A percentile compares a stretch with the other conserved stretches of the same genome.
These are phyloP conservation scores for Pulveroboletus sp. DNA, from an alignment of 768 basidiomycete genomes.

Conservation along the genomic window DNA sequence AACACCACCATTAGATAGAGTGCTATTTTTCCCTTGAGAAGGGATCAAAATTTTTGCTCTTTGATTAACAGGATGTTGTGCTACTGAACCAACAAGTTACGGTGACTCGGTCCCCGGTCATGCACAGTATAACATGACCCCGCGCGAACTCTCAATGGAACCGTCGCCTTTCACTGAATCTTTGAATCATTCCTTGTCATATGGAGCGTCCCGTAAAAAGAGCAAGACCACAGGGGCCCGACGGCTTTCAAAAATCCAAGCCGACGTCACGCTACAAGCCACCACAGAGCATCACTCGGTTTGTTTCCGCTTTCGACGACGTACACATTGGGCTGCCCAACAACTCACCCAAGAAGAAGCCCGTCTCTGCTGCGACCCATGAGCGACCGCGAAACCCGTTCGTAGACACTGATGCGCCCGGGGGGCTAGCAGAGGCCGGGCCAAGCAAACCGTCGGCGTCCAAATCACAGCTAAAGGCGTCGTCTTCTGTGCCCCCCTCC, in stretches of 20 bases:
- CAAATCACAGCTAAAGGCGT: constrained; percentile 4
- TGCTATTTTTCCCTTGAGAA: too few species aligned
- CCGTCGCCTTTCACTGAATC: too few species aligned
- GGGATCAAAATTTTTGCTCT: too few species aligned
- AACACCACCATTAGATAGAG: too few species aligned
- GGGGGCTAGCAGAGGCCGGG: constrained; percentile 3
- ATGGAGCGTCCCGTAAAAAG: constrained; percentile 15
- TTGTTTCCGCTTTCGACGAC: constrained; percentile 26
- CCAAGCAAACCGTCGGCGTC: constrained; percentile 9
- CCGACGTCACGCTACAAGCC: constrained; percentile 21
- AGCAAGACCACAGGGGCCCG: constrained; percentile 21
- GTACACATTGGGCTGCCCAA: background rate
- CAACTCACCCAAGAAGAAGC: constrained; percentile 4
- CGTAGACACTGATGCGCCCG: constrained; percentile 4
- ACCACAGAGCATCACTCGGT: constrained; percentile 22
- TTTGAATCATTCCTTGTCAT: background rate
- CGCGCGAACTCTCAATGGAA: too few species aligned
- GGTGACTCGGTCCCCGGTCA: too few species aligned
- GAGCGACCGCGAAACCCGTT: constrained; percentile 22
- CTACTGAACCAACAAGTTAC: too few species aligned
- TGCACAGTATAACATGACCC: too few species aligned
- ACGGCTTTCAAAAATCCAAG: constrained; percentile 27
- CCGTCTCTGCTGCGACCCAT: constrained; percentile 1
- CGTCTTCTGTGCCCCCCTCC: constrained; percentile 5
- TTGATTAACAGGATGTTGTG: too few species aligned